Evolutionary conservation across 441 rosid species (phyloP).

Genomic region (Erodium moschatum): DNA sequence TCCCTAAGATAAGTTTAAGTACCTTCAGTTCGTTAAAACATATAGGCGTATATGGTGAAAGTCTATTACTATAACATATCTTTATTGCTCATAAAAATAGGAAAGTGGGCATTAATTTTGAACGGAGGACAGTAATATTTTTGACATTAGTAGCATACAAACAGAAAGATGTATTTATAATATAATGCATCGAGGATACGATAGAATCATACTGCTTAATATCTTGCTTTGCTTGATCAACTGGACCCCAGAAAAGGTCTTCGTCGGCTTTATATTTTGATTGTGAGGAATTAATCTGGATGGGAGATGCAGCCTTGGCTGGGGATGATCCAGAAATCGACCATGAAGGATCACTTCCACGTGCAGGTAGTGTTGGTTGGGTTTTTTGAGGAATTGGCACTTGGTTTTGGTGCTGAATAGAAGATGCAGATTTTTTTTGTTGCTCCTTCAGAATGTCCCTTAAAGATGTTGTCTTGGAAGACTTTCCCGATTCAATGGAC

Average conservation of each 20-base stretch:
- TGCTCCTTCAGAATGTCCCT: slow-evolving; percentile 92
- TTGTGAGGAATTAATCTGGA: slow-evolving; percentile 47
- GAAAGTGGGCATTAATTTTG: too few relatives aligned
- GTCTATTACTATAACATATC: too few relatives aligned
- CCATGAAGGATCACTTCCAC: slow-evolving; percentile 44
- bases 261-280: slow-evolving; percentile 64
- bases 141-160: too few relatives aligned
- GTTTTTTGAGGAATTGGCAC: slow-evolving; percentile 33
- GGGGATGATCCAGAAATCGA: slow-evolving; percentile 51
- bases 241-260: slow-evolving; percentile 93
- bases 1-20: too few relatives aligned
- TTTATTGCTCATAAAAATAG: too few relatives aligned
- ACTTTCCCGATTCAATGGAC: slow-evolving; percentile 67
- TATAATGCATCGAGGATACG: background rate
- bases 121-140: too few relatives aligned
- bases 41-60: too few relatives aligned
- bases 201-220: slow-evolving; percentile 53
- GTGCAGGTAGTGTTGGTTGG: slow-evolving; percentile 15
- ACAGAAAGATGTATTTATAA: too few relatives aligned
- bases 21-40: too few relatives aligned
- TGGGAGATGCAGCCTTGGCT: slow-evolving; percentile 50
- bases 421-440: slow-evolving; percentile 48
- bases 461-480: slow-evolving; percentile 58
- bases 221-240: slow-evolving; percentile 66
- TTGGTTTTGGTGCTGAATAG: slow-evolving; percentile 39